Evolutionary conservation across 2,329 filamentous ascomycete genomes (phyloP), one percentile per base, ranked within the genome.

Genomic region (Fusarium devonianum): DNA sequence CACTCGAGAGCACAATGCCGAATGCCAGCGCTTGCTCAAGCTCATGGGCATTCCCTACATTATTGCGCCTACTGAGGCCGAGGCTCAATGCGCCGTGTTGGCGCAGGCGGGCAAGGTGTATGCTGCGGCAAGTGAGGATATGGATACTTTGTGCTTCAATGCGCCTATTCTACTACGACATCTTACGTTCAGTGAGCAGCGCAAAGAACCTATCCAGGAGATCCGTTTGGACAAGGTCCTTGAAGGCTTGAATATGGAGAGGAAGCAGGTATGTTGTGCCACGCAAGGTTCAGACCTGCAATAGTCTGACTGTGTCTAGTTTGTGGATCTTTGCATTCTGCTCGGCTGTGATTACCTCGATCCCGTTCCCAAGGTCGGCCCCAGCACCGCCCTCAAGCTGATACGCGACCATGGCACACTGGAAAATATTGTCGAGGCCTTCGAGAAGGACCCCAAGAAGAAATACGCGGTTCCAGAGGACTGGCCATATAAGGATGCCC

Each of bases 271-370:
- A 77, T 62, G 47, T 39, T 26, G 11, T 10, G 4, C 18, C 8
- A 10, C 14, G 6, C n/a, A 36, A 4, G 14, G 30, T 41, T 29
- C 22, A 5, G 23, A 12, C 7, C 5, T 26, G 10, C n/a, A 12
- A 26, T 6, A 23, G 16, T 10, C 58, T 65, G 35, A 64, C 53
- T 2, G 6, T 29, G 2, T 16, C 10, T 36, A 97, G 88, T 99
- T 99, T 71, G 92, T 99, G 66, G 94, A 99, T 71, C 85, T 99
- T 39, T 99, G 94, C 69, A 99, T 99, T 66, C 83, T 99, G 9
- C 88, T 99, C 34, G 94, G 94, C 63, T 99, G 94, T 74, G 94
- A 99, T 71, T 99, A 99, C 69, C 85, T 97, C 69, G 94, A 99
- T 65, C 93, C 94, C 0, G 89, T 99, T 62, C 94, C 94, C 65